phyloP scores from a whole-genome alignment of 331 rosid genomes.

The Quercus lobata region DNA sequence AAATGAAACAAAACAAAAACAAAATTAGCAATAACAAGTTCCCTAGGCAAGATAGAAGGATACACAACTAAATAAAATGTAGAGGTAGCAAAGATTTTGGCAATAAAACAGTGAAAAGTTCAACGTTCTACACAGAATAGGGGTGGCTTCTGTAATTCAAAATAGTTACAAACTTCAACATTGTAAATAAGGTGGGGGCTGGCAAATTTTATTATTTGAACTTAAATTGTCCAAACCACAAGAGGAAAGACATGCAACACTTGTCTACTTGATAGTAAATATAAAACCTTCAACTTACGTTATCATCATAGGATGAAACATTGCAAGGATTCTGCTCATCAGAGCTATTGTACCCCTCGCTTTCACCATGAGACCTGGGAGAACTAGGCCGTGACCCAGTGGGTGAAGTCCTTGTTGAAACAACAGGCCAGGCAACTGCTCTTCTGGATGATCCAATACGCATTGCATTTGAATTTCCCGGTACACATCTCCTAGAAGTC shows the following conservation, averaged over 20 bases:
- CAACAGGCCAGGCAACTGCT: constrained; percentile 62
- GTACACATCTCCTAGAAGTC: constrained; percentile 44
- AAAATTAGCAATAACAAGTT: not conserved
- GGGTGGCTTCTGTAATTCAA: not conserved
- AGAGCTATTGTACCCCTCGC: constrained; percentile 92
- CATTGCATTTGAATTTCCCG: constrained; percentile 48
- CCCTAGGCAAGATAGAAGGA: not conserved
- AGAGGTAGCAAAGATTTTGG: not conserved
- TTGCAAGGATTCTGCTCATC: constrained; percentile 82
- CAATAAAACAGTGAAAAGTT: not conserved
- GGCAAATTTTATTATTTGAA: not conserved
- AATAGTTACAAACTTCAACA: not conserved
- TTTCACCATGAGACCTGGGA: constrained; percentile 81
- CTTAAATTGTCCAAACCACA: not conserved
- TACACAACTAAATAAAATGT: not conserved
- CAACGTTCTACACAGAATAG: not conserved
- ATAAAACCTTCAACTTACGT: constrained; percentile 47
- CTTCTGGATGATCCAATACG: constrained; percentile 67
- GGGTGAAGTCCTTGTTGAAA: constrained; percentile 66
- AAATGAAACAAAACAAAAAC: not conserved
- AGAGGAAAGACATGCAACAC: not conserved
- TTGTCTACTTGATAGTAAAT: not conserved
- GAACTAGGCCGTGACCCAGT: constrained; percentile 85
- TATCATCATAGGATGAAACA: constrained; percentile 66
- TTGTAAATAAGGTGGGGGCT: not conserved